phyloP scores from a whole-genome alignment of 2,329 filamentous ascomycete genomes.

The Didymella sp. region DNA sequence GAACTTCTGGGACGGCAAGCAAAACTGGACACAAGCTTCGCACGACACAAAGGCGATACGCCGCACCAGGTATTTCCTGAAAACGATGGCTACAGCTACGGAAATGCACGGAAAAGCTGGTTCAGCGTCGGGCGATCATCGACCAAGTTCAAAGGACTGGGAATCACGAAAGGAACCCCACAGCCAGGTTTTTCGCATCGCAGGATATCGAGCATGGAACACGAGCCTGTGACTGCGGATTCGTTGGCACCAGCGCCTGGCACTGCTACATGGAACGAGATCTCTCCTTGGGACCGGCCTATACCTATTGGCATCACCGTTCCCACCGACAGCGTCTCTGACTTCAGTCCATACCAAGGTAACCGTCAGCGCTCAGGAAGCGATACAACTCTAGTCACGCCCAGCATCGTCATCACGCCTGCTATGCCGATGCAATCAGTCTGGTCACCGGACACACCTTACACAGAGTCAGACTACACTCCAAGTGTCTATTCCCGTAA shows the following conservation, averaged over 20 bases:
- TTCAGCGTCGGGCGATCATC: conserved; percentile 38
- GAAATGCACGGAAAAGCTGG: conserved; percentile 39
- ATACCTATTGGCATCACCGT: conserved; percentile 76
- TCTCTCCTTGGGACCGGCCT: conserved; percentile 73
- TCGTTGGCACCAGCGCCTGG: conserved; percentile 40
- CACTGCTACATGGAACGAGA: conserved; percentile 53
- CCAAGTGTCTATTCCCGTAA: conserved; percentile 70
- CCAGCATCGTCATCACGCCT: conserved; percentile 62
- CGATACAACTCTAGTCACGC: conserved; percentile 52
- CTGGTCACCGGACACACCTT: conserved; percentile 67
- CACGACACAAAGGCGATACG: conserved; percentile 54
- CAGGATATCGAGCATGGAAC: conserved; percentile 25
- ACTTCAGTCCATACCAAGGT: conserved; percentile 44
- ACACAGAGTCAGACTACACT: conserved; percentile 61
- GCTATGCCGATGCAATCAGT: conserved; percentile 59
- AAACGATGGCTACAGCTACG: conserved; percentile 31
- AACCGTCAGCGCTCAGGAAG: conserved; percentile 49
- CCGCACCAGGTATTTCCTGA: conserved; percentile 55
- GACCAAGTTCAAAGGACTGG: conserved; percentile 43
- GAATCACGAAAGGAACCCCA: conserved; percentile 47
- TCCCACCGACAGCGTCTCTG: conserved; percentile 60
- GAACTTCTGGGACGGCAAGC: conserved; percentile 66
- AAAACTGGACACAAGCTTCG: conserved; percentile 72
- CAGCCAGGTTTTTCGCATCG: conserved; percentile 32
- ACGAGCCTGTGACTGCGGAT: conserved; percentile 40